Conservation (phyloP, 2,329 filamentous ascomycete genomes). For the Zalaria sp. region DNA sequence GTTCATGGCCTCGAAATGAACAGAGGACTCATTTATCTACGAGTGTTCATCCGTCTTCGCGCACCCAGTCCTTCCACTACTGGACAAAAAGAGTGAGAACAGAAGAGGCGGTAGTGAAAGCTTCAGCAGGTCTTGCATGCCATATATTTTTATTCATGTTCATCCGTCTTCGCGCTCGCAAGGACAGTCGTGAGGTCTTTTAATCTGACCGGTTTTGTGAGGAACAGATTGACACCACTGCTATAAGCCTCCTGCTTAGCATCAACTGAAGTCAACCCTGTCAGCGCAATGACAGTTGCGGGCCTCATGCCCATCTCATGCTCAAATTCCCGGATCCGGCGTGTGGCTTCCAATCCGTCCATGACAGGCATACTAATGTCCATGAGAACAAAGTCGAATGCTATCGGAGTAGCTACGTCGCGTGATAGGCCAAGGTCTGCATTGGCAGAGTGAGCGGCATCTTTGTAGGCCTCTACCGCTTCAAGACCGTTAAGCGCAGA, state of each 20-base stretch:
- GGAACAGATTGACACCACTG: constrained; percentile 15
- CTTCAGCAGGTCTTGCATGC: too few relatives aligned
- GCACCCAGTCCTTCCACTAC: too few relatives aligned
- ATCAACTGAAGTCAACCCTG: constrained; percentile 14
- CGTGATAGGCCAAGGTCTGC: too few relatives aligned
- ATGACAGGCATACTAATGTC: constrained; percentile 13
- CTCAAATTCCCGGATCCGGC: constrained; percentile 3
- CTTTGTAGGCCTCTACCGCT: constrained; percentile 25
- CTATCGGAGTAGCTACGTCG: neutral
- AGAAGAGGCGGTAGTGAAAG: too few relatives aligned
- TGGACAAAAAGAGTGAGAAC: too few relatives aligned
- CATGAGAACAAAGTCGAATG: constrained; percentile 12
- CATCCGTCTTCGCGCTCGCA: too few relatives aligned
- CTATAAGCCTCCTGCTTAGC: constrained; percentile 16
- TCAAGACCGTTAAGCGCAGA: constrained; percentile 29
- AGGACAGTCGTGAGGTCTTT: constrained; percentile 18
- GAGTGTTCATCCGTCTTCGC: too few relatives aligned
- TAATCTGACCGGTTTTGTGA: constrained; percentile 19
- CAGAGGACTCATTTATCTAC: too few relatives aligned
- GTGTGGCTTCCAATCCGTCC: constrained; percentile 8
- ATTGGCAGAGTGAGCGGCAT: too few relatives aligned
- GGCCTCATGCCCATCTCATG: neutral
- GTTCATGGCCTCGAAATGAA: too few relatives aligned
- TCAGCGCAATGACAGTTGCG: constrained; percentile 16
- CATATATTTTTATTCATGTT: too few relatives aligned